Percentiles rank a stretch among this genome's conserved stretches.
Evolutionary conservation across 2,329 filamentous ascomycete species (phyloP).

Genomic region (Diaporthe sp.): DNA sequence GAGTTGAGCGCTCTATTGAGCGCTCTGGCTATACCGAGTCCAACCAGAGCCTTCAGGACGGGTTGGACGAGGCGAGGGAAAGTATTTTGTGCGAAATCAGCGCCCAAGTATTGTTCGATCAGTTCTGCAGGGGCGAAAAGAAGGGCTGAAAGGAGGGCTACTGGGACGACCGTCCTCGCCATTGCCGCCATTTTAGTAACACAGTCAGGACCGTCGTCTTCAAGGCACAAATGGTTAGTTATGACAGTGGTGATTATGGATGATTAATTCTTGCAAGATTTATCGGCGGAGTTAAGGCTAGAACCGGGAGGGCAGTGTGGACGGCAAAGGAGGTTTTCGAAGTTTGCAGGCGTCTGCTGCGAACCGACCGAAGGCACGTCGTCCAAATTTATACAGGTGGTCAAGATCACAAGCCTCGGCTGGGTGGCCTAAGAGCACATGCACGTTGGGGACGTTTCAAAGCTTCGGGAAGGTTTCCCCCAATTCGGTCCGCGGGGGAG

Average conservation of each 20-base stretch:
- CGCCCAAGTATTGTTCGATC: slow-evolving; percentile 23
- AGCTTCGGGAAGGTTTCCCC: not conserved
- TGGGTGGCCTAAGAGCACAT: slow-evolving; percentile 19
- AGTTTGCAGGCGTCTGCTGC: not conserved
- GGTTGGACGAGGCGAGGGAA: slow-evolving; percentile 26
- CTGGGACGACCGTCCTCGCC: slow-evolving; percentile 3
- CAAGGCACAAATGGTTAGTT: not conserved
- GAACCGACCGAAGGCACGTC: not conserved
- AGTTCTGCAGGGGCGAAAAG: slow-evolving; percentile 32
- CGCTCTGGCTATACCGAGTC: slow-evolving; percentile 25
- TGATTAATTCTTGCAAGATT: not conserved
- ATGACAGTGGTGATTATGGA: not conserved
- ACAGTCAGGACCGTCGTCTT: no score
- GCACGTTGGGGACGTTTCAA: slow-evolving; percentile 9
- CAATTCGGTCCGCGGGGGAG: not conserved
- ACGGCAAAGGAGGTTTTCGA: not conserved
- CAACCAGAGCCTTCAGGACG: slow-evolving; percentile 26
- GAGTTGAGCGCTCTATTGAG: slow-evolving; percentile 44
- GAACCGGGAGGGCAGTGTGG: not conserved
- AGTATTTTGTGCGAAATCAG: slow-evolving; percentile 13
- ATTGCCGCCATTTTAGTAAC: slow-evolving; percentile 6
- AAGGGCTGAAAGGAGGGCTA: slow-evolving; percentile 34
- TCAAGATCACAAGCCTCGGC: slow-evolving; percentile 28
- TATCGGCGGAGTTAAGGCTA: not conserved
- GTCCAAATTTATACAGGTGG: not conserved